A percentile compares a stretch with the other conserved stretches of the same genome.
Conservation (phyloP, 768 basidiomycete genomes). For the Dictyophora rubrovolvata region DNA sequence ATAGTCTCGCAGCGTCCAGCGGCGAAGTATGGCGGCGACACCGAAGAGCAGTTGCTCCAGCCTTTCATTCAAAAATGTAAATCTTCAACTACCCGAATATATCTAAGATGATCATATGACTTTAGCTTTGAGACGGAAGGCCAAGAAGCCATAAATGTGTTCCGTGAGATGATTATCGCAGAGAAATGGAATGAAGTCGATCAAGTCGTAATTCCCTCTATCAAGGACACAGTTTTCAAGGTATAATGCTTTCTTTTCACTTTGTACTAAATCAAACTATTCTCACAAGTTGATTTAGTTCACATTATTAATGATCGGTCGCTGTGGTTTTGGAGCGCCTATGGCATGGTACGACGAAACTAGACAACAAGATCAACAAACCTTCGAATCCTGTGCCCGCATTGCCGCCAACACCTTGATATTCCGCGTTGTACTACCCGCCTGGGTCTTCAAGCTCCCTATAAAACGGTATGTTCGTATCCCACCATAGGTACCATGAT, state of each 20-base stretch:
- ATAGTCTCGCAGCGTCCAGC: slow-evolving; percentile 49
- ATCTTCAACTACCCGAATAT: background rate
- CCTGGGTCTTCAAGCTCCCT: slow-evolving; percentile 7
- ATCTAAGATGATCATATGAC: background rate
- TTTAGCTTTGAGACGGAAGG: background rate
- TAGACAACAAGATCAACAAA: background rate
- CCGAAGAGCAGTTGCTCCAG: slow-evolving; percentile 49
- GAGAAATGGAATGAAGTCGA: background rate
- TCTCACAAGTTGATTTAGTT: too few species aligned
- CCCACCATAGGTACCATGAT: background rate
- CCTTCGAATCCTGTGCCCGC: background rate
- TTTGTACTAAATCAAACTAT: too few species aligned
- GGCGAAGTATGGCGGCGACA: slow-evolving; percentile 58
- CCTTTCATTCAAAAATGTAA: slow-evolving; percentile 25
- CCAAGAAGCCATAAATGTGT: background rate
- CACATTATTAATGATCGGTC: background rate
- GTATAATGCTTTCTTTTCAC: background rate
- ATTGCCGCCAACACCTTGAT: background rate
- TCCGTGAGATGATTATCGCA: slow-evolving; percentile 7
- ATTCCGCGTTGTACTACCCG: background rate
- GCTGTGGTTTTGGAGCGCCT: slow-evolving; percentile 7
- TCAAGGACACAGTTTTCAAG: slow-evolving; percentile 2
- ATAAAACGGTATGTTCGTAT: background rate
- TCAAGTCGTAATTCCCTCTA: background rate
- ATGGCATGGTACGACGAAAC: slow-evolving; percentile 5